Percentiles rank a stretch among this genome's conserved stretches.
Conservation (phyloP, 177 flowering plant genomes). For the Vitis hybrid region DNA sequence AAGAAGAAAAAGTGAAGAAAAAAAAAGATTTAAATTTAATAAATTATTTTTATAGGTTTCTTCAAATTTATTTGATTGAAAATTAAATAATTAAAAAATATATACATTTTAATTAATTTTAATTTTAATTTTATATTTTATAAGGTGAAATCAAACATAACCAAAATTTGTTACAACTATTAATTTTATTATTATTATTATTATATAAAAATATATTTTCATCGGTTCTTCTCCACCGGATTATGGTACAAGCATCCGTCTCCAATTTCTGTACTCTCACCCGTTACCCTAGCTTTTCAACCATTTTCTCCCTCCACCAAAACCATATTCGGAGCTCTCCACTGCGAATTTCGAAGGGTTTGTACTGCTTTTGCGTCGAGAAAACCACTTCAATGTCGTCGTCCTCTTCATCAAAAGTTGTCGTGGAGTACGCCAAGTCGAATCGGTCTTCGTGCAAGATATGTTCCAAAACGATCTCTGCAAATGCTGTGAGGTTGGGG, state of each 20-base stretch:
- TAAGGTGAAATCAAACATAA: too few relatives aligned
- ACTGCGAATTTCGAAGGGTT: not conserved
- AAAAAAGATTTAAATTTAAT: too few relatives aligned
- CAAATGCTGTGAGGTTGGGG: conserved; percentile 58
- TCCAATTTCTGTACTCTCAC: not conserved
- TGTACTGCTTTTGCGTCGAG: not conserved
- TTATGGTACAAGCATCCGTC: conserved; percentile 5
- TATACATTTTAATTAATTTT: too few relatives aligned
- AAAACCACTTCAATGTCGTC: conserved; percentile 16
- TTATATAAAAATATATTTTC: too few relatives aligned
- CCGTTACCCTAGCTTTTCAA: not conserved
- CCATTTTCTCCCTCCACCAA: not conserved
- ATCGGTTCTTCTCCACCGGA: not conserved
- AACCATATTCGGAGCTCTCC: too few relatives aligned
- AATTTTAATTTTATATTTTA: too few relatives aligned
- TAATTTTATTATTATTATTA: too few relatives aligned
- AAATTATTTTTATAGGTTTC: too few relatives aligned
- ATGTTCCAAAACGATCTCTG: conserved; percentile 47
- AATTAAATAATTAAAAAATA: too few relatives aligned
- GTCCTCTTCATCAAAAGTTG: conserved; percentile 25
- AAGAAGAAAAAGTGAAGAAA: too few relatives aligned
- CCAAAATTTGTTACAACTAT: too few relatives aligned
- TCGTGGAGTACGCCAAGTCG: conserved; percentile 85
- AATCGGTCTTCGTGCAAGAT: conserved; percentile 71
- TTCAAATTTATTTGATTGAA: too few relatives aligned